Percentiles rank a stretch among this genome's conserved stretches.
Evolutionary conservation across 2,329 filamentous ascomycete species (phyloP).

Genomic region (Aspergillus sp.): DNA sequence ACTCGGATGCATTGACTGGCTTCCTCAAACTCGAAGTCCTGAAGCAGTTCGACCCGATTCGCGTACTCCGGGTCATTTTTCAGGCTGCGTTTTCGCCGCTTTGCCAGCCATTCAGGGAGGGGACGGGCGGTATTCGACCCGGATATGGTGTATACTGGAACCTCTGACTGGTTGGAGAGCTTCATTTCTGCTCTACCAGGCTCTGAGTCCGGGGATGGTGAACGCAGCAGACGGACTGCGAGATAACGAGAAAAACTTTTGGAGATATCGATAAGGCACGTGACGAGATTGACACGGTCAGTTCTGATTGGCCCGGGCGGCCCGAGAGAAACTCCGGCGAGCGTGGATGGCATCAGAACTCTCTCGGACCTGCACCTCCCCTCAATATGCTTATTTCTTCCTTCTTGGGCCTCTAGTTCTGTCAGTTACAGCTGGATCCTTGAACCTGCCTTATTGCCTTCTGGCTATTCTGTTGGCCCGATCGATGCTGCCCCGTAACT

Average conservation of each 20-base stretch:
- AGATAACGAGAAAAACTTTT: conserved; percentile 18
- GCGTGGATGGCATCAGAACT: conserved; percentile 10
- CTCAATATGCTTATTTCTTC: conserved; percentile 1
- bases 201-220: conserved; percentile 3
- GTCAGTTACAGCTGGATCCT: background rate
- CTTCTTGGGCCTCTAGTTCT: background rate
- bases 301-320: conserved; percentile 23
- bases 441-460: conserved; percentile 1
- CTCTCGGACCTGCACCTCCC: conserved; percentile 5
- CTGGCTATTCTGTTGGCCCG: background rate
- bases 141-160: conserved; percentile 90
- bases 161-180: conserved; percentile 58
- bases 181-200: conserved; percentile 31
- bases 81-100: conserved; percentile 78
- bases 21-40: conserved; percentile 97
- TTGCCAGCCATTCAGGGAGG: conserved; percentile 89
- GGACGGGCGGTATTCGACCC: conserved; percentile 80
- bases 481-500: background rate
- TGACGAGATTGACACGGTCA: conserved; percentile 14
- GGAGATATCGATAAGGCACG: conserved; percentile 23
- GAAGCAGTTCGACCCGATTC: conserved; percentile 85
- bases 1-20: conserved; percentile 82
- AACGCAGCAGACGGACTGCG: conserved; percentile 3
- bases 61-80: conserved; percentile 91
- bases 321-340: conserved; percentile 25